phyloP scores from a whole-genome alignment of 768 basidiomycete species.

The Clitopilus hobsonii region DNA sequence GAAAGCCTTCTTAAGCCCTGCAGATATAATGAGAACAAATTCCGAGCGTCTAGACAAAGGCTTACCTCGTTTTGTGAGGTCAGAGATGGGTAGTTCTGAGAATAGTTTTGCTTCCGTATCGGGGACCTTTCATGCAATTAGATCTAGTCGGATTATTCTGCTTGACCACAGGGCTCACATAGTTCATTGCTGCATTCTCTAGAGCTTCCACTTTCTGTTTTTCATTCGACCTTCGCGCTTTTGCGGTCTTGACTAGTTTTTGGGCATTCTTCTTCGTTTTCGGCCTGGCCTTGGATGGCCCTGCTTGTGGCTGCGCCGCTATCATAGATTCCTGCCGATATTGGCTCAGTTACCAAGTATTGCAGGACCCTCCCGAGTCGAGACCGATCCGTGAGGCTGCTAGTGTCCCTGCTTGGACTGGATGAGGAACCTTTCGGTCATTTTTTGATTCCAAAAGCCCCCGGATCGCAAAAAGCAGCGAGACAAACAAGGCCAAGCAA shows the following conservation, averaged over 20 bases:
- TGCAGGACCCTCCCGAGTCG: no score
- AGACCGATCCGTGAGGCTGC: no score
- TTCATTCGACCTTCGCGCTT: constrained; percentile 38
- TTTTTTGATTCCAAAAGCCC: no score
- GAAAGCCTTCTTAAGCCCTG: constrained; percentile 83
- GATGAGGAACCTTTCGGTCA: no score
- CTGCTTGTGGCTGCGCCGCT: constrained; percentile 6
- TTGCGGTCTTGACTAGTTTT: constrained; percentile 13
- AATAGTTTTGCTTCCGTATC: constrained; percentile 53
- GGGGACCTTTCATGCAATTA: constrained; percentile 37
- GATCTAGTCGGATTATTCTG: no score
- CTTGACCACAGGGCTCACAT: no score
- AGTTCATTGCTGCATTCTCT: constrained; percentile 43
- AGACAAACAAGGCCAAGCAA: background rate
- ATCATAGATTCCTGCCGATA: background rate
- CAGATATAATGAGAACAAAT: background rate
- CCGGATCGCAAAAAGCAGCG: no score
- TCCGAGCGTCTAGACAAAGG: background rate
- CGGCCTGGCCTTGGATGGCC: constrained; percentile 9
- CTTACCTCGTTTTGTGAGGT: constrained; percentile 67
- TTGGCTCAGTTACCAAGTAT: background rate
- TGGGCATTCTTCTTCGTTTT: constrained; percentile 7
- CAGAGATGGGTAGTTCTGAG: constrained; percentile 73
- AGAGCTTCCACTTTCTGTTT: constrained; percentile 47
- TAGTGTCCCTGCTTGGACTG: no score